Percentiles rank a stretch among this genome's conserved stretches.
phyloP scores from a whole-genome alignment of 768 basidiomycete species.

The Strobilomyces dryophilus region DNA sequence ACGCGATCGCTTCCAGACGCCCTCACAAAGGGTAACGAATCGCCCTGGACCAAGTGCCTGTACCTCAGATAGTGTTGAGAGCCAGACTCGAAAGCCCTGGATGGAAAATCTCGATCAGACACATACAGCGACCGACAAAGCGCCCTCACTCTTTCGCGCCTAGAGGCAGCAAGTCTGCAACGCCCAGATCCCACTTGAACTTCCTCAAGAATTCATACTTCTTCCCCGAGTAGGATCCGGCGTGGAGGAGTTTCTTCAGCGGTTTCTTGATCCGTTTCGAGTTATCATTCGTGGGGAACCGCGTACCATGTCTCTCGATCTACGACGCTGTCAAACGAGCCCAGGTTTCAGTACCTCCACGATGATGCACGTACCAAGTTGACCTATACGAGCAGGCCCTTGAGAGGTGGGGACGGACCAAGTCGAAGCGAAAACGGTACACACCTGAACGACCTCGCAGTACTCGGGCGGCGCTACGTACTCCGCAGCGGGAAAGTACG shows the following conservation, averaged over 20 bases:
- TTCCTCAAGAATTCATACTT: conserved; percentile 53
- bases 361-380: conserved; percentile 23
- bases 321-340: conserved; percentile 26
- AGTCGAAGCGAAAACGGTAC: conserved; percentile 3
- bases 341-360: too few species aligned
- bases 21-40: conserved; percentile 51
- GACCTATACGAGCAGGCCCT: conserved; percentile 11
- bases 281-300: conserved; percentile 62
- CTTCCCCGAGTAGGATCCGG: conserved; percentile 40
- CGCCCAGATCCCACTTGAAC: conserved; percentile 57
- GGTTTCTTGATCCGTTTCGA: conserved; percentile 41
- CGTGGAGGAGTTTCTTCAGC: conserved; percentile 51
- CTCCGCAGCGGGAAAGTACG: conserved; percentile 46
- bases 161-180: conserved; percentile 57
- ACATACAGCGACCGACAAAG: background rate
- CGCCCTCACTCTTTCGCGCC: conserved; percentile 59
- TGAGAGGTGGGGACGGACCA: background rate
- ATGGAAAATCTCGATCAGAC: conserved; percentile 14
- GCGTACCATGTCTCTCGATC: conserved; percentile 80
- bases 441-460: conserved; percentile 60
- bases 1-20: conserved; percentile 54
- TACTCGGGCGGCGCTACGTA: conserved; percentile 44
- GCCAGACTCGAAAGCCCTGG: conserved; percentile 51
- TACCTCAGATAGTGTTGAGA: conserved; percentile 52
- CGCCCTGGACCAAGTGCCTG: conserved; percentile 37